Percentiles rank a stretch among this genome's conserved stretches.
These are phyloP conservation scores for Stromatinia cepivora DNA, from an alignment of 2,329 filamentous ascomycete genomes.

Conservation along the genomic window DNA sequence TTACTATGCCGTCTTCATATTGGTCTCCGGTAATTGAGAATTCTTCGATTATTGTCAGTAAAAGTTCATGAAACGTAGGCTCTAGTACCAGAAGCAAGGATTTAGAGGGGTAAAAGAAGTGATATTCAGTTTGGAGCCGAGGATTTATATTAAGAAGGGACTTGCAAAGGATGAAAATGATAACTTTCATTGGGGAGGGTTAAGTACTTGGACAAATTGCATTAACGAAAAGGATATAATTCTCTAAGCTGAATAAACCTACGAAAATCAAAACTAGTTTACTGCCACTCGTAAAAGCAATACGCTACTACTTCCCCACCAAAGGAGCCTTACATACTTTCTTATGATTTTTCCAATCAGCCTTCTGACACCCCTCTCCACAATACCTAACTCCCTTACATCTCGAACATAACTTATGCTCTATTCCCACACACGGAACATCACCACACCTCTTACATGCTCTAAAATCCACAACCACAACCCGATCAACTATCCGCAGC, in stretches of 20 bases:
- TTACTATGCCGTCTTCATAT: neutral
- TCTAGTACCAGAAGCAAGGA: neutral
- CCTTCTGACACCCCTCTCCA: neutral
- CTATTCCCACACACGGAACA: neutral
- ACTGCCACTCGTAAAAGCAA: too few species aligned
- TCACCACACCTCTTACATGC: neutral
- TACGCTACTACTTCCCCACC: neutral
- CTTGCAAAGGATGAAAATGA: neutral
- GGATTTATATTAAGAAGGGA: neutral
- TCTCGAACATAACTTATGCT: neutral
- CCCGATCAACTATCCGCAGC: too few species aligned
- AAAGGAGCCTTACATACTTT: neutral
- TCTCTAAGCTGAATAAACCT: neutral
- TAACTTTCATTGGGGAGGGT: neutral
- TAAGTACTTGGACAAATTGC: neutral
- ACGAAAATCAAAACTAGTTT: neutral
- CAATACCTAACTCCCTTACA: neutral
- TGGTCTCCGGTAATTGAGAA: neutral
- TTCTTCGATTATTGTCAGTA: neutral
- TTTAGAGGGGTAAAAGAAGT: neutral
- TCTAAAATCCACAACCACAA: neutral
- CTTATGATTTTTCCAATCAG: constrained; percentile 11
- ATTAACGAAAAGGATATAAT: neutral
- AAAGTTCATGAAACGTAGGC: neutral
- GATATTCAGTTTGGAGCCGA: neutral